Base-by-base conservation (phyloP, 2,329 filamentous ascomycete genomes). In the Pseudogymnoascus sp. region DNA sequence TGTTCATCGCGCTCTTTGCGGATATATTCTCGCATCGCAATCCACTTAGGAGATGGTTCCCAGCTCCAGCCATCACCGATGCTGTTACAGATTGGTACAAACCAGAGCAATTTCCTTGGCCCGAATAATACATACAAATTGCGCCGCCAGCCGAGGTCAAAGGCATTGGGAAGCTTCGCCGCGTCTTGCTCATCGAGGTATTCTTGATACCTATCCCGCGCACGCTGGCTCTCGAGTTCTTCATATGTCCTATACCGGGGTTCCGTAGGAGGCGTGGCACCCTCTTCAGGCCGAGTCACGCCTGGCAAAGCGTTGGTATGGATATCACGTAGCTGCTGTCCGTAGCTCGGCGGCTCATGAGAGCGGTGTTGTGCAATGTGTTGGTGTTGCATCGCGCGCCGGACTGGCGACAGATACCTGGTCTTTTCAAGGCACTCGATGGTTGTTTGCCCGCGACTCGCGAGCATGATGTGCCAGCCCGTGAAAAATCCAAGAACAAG, bases 351-450 rank as follows among this genome's bases (percentile, higher is more conserved):
- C 65, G 80, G 74, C 60, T 78, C 77, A 26, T 74, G 72, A 9
- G 75, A 60, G 63, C 75, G 69, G 77, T 81, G 69, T 65, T 78
- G 71, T 82, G 77, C 64, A 64, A 77, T 75, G 66, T 84, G 82
- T 61, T 86, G 82, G 64, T 83, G 78, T 70, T 89, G 85, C 71
- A 93, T 82, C 58, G 83, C 83, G 71, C 85, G 85, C 62, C 88
- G 83, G 63, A 96, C 73, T 0, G 91, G 90, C 8, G 89, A 91
- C 6, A 96, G 82, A 74, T 99, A 99, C 61, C 94, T 84, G 1
- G 93, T 97, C 79, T 94, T 97, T 75, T 99, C 94, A 63, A 99
- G 78, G 69, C 89, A 96, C 74, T 99, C 94, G 63, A 99, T 97
- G 2, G 94, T 99, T 0, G 94, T 99, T 74, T 95, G 86, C 3